These are phyloP conservation scores for Salvia rosmarinus DNA, from an alignment of 257 asterid genomes.

Conservation along the genomic window DNA sequence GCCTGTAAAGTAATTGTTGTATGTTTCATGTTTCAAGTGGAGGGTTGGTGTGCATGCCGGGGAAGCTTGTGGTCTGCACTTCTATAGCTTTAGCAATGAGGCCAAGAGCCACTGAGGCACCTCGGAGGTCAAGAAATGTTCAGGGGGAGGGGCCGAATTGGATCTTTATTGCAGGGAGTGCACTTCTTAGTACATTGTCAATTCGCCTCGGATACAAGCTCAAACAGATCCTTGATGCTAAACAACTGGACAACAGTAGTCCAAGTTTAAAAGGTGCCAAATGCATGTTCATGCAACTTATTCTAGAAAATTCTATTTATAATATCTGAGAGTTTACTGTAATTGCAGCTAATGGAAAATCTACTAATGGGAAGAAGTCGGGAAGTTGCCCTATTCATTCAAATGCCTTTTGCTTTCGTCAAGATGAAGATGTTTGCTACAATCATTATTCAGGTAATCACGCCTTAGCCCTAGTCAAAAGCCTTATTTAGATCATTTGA, in stretches of 20 bases:
- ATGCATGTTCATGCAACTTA: not conserved
- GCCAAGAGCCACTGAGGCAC: conserved; percentile 51
- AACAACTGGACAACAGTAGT: conserved; percentile 46
- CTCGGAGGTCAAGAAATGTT: conserved; percentile 50
- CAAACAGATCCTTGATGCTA: conserved; percentile 73
- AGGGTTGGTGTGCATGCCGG: conserved; percentile 41
- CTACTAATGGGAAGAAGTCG: conserved; percentile 49
- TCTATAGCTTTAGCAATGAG: conserved; percentile 50
- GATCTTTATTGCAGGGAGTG: conserved; percentile 84
- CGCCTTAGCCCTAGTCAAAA: not conserved
- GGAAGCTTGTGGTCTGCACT: conserved; percentile 32
- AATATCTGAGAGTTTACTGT: conserved; percentile 37
- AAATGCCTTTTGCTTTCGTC: conserved; percentile 49
- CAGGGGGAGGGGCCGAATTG: conserved; percentile 77
- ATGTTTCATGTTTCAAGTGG: conserved; percentile 32
- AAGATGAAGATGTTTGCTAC: conserved; percentile 59
- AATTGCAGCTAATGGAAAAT: conserved; percentile 59
- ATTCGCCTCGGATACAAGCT: conserved; percentile 80
- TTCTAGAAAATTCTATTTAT: conserved; percentile 25
- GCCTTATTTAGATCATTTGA: conserved; percentile 7
- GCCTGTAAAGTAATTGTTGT: conserved; percentile 10
- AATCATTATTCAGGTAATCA: conserved; percentile 54
- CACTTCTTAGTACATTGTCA: conserved; percentile 73
- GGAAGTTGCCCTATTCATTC: conserved; percentile 61
- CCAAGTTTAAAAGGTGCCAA: conserved; percentile 54